Evolutionary conservation across 2,329 filamentous ascomycete genomes (phyloP).

Genomic region (Microascus cirrosus): DNA sequence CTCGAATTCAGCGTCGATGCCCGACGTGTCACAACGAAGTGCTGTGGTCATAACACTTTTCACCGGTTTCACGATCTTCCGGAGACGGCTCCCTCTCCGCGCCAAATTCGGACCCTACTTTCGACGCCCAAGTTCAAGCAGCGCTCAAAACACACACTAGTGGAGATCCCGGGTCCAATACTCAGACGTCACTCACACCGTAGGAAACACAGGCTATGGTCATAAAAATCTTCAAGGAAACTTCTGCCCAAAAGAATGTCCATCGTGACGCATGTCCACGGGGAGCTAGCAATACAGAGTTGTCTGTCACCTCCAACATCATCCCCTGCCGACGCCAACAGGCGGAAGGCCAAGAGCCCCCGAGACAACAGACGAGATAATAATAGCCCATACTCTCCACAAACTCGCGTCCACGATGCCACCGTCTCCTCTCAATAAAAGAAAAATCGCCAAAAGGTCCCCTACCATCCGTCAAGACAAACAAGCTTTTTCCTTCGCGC

Average conservation of each 20-base stretch:
- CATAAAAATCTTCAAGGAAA: background rate
- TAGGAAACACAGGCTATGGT: background rate
- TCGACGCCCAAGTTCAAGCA: no score
- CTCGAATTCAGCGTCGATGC: no score
- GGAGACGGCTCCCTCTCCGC: background rate
- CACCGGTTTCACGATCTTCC: no score
- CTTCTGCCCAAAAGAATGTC: background rate
- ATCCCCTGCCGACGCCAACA: background rate
- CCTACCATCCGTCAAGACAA: constrained; percentile 3
- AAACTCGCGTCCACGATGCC: constrained; percentile 1
- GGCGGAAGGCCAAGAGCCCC: background rate
- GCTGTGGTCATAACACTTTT: no score
- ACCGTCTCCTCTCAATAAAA: constrained; percentile 4
- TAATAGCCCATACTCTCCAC: background rate
- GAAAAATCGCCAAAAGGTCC: constrained; percentile 1
- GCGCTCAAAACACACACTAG: background rate
- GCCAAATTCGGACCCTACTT: no score
- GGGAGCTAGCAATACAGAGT: background rate
- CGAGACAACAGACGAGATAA: background rate
- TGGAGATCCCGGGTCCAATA: background rate
- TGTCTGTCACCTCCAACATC: background rate
- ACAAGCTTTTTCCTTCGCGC: constrained; percentile 2
- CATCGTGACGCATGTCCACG: background rate
- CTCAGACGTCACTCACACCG: background rate
- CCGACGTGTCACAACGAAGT: no score